Evolutionary conservation across 345 rosid genomes (phyloP), one percentile per base, ranked within the genome.

Genomic region (Corymbia maculata): DNA sequence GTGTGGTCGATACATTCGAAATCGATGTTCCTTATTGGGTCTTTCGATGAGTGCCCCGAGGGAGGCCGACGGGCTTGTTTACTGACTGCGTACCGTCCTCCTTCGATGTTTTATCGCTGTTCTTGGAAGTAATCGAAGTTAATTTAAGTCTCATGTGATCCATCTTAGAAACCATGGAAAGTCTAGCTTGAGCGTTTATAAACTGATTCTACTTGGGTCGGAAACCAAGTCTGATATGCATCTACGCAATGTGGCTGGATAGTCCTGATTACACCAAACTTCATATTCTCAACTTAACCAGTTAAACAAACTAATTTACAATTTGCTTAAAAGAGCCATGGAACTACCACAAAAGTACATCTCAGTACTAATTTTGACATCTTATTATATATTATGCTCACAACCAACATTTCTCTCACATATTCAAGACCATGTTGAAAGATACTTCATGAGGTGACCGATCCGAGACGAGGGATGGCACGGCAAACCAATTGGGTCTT

Each of bases 401-500:
- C 84, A 2, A 75, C 45, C 12, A 4, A 75, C 28, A 75, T 75
- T 42, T 10, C 84, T 19, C 84, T 75, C 49, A 36, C 19, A 42
- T 42, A 75, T 19, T 75, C 22, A 44, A 6, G 49, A 42, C 42
- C 42, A 14, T 0, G 2, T 64, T 7, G 15, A 64, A n/a, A 64
- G 75, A 64, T n/a, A 64, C 42, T 64, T 64, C 75, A 64, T n/a
- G 42, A 64, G 36, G 42, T 14, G 42, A 64, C 8, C 1, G 49
- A 75, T 75, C 28, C 49, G 9, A 49, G 15, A 32, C 94, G 93
- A 12, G 86, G 89, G 30, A 89, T 57, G 44, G 88, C 95, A 9
- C 26, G 85, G 52, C 96, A 93, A 24, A 88, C 88, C 32, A 95
- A 36, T 7, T 96, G 94, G 14, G 88, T 92, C 86, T 91, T 92